Base-by-base conservation (phyloP, 2,329 filamentous ascomycete species). In the Arthroderma uncinatum region DNA sequence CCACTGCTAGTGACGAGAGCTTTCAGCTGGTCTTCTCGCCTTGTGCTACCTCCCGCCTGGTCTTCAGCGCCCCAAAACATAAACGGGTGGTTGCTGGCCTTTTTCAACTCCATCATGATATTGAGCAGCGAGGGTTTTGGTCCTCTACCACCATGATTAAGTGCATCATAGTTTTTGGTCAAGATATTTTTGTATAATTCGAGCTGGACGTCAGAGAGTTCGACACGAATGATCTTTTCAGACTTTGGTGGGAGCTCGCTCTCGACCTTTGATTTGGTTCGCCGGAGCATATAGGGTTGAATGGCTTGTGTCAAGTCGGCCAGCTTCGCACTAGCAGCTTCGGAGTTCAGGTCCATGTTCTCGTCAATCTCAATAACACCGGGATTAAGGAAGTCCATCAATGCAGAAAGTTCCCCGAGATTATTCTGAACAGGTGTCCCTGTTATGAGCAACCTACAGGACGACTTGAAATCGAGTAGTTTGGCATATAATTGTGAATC, bases 21-120 rank as follows among this genome's bases (percentile, higher is more conserved):
- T 69, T 95, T 93, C 64, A 98, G 82, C 61, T 90, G 83, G 68
- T 97, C 93, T 67, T 97, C 92, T 30, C 91, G 86, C 19, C 87
- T 84, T 55, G 82, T 81, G 65, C 86, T 90, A 12, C 88, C 89
- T 59, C 82, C 85, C 54, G 97, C 74, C 63, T 87, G 88, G 58
- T 95, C 88, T 69, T 98, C 93, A 1, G 90, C 92, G 61, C 90
- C 91, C 1, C 88, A 86, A 65, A 98, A 97, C 85, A 98, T 94
- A 74, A 96, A 95, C 0, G 93, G 92, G 68, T 98, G 93, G 67
- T 98, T 98, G 74, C 92, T 97, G 69, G 93, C 90, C 73, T 98
- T 98, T 77, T 98, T 98, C 66, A 98, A 73, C 71, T 98, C 93
- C 93, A 98, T 98, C 83, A 98, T 96, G 70, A 98, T 93, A 72